These are phyloP conservation scores for Globisporangium parvum DNA, from an alignment of 352 stramenopile species.

Conservation along the genomic window DNA sequence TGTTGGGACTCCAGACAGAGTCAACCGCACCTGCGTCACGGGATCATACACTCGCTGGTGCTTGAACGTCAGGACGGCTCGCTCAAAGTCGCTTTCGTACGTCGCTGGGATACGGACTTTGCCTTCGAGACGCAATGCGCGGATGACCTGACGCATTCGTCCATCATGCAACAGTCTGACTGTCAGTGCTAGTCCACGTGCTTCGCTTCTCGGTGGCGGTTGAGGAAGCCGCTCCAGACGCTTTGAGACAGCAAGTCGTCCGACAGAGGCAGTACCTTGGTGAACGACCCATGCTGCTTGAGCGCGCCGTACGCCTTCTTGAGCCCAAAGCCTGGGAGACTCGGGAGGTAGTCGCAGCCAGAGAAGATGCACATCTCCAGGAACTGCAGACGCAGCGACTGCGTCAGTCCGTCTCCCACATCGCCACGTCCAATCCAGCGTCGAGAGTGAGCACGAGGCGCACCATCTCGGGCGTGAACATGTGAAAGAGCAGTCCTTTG, in stretches of 20 bases:
- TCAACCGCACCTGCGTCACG: conserved; percentile 29
- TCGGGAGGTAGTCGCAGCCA: conserved; percentile 86
- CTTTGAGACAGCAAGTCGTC: background rate
- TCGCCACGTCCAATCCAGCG: background rate
- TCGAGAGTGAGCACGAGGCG: background rate
- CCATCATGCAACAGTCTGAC: background rate
- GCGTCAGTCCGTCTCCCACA: background rate
- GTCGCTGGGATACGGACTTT: conserved; percentile 43
- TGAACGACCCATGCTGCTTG: conserved; percentile 63
- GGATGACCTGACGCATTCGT: conserved; percentile 35
- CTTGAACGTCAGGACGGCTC: conserved; percentile 57
- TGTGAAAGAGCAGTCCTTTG: conserved; percentile 64
- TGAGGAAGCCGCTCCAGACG: no score
- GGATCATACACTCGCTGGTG: conserved; percentile 72
- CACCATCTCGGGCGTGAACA: conserved; percentile 86
- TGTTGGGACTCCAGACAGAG: background rate
- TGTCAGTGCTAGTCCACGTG: no score
- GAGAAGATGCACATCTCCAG: conserved; percentile 90
- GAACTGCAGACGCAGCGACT: conserved; percentile 35
- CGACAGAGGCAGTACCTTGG: conserved; percentile 32
- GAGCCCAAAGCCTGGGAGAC: conserved; percentile 76
- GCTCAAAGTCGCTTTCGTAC: conserved; percentile 62
- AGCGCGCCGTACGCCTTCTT: conserved; percentile 72
- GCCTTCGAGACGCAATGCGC: conserved; percentile 52
- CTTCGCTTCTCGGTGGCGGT: no score